Percentiles rank a stretch among this genome's conserved stretches.
Evolutionary conservation across 192 early-diverging fungal genomes (phyloP).

Genomic region (Coemansia furcata): DNA sequence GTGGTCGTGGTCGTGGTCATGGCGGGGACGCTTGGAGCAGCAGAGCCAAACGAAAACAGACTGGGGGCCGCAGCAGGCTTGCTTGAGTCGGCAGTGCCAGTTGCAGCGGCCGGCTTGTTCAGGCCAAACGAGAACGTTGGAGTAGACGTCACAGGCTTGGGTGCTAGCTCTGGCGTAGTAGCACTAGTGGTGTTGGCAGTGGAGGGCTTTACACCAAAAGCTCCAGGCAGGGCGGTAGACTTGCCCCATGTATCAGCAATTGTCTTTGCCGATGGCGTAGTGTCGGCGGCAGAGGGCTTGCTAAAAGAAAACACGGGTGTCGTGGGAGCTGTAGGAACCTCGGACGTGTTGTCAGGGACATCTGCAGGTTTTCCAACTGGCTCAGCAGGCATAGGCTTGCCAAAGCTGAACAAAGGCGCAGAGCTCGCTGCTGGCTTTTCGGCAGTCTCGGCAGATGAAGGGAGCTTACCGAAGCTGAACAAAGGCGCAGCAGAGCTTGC

Average conservation of each 20-base stretch:
- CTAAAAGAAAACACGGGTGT: slow-evolving; percentile 22
- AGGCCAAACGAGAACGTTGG: slow-evolving; percentile 18
- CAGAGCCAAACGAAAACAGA: slow-evolving; percentile 19
- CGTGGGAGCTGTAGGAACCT: slow-evolving; percentile 7
- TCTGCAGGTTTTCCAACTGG: background rate
- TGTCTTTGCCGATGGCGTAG: background rate
- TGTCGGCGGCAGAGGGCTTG: background rate
- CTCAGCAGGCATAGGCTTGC: background rate
- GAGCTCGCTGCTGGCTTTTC: slow-evolving; percentile 2
- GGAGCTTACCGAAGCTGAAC: slow-evolving; percentile 20
- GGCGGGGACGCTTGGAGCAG: background rate
- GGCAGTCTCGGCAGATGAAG: background rate
- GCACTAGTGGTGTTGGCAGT: slow-evolving; percentile 1
- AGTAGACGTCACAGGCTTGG: slow-evolving; percentile 2
- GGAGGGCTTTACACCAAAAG: slow-evolving; percentile 7
- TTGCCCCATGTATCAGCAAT: slow-evolving; percentile 4
- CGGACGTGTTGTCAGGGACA: background rate
- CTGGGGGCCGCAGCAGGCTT: slow-evolving; percentile 8
- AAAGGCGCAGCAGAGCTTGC: slow-evolving; percentile 1
- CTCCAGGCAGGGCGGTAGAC: background rate
- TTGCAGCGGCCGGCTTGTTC: slow-evolving; percentile 1
- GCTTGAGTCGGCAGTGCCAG: background rate
- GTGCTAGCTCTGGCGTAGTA: background rate
- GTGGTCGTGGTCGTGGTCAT: background rate
- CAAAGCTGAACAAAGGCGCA: slow-evolving; percentile 20